Evolutionary conservation across 768 basidiomycete species (phyloP).

Genomic region (Boletales sp.): DNA sequence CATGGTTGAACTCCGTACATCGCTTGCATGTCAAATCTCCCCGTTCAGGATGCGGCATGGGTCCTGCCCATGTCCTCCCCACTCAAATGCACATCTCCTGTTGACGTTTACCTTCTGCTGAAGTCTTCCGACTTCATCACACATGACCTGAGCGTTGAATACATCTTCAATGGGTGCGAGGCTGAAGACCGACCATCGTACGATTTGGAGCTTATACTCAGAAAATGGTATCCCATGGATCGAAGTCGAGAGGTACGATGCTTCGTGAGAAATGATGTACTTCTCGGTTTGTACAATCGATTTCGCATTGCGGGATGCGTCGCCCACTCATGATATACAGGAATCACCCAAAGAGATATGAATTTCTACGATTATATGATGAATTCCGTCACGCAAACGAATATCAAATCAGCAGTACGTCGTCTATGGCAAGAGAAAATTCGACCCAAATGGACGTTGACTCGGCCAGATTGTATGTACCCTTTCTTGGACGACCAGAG

Average conservation of each 20-base stretch:
- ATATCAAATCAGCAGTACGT: slow-evolving; percentile 49
- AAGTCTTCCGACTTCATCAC: slow-evolving; percentile 90
- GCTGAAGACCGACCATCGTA: slow-evolving; percentile 35
- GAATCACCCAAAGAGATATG: slow-evolving; percentile 81
- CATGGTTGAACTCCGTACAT: not conserved
- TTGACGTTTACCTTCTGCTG: slow-evolving; percentile 87
- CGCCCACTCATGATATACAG: slow-evolving; percentile 35
- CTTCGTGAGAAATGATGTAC: slow-evolving; percentile 70
- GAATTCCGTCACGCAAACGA: slow-evolving; percentile 48
- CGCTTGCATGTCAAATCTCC: not conserved
- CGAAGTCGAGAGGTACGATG: slow-evolving; percentile 84
- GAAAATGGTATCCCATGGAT: slow-evolving; percentile 89
- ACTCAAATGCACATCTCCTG: slow-evolving; percentile 80
- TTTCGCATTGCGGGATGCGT: not conserved
- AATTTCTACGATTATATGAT: slow-evolving; percentile 88
- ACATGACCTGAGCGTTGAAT: slow-evolving; percentile 63
- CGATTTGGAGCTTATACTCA: slow-evolving; percentile 77
- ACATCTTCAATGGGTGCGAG: slow-evolving; percentile 66
- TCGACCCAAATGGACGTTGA: slow-evolving; percentile 50
- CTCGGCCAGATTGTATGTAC: slow-evolving; percentile 61
- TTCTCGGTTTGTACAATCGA: slow-evolving; percentile 56
- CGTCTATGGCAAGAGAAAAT: slow-evolving; percentile 71
- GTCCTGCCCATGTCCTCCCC: slow-evolving; percentile 80
- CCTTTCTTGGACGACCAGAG: not conserved
- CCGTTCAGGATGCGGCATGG: slow-evolving; percentile 82